Conservation (phyloP, 2,329 filamentous ascomycete genomes). For the Leptographium wingfieldii region DNA sequence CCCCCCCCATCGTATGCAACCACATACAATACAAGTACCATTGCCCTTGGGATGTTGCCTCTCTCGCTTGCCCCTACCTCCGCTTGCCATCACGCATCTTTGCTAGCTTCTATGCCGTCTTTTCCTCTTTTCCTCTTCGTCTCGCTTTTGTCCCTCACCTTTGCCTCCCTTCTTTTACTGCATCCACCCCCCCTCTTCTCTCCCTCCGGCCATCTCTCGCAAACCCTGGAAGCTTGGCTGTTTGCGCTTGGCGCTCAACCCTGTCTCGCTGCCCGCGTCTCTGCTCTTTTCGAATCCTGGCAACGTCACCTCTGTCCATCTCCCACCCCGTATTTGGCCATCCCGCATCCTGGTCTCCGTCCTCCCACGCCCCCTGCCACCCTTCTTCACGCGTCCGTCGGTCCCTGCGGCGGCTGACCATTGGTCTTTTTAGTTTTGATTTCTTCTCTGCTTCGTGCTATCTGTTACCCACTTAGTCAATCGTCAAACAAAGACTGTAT, state of each 20-base stretch:
- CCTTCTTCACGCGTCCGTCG: not conserved
- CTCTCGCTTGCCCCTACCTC: not conserved
- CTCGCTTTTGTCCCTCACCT: not conserved
- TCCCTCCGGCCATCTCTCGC: too few relatives aligned
- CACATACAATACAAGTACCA: not conserved
- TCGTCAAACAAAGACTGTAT: not conserved
- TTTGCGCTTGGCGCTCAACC: not conserved
- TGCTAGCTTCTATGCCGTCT: not conserved
- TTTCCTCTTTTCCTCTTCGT: not conserved
- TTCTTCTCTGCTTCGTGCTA: not conserved
- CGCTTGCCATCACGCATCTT: not conserved
- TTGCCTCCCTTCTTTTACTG: slow-evolving; percentile 12
- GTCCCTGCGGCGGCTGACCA: not conserved
- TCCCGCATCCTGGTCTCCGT: not conserved
- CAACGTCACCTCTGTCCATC: not conserved
- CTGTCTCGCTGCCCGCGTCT: not conserved
- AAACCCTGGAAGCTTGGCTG: not conserved
- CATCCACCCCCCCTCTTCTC: slow-evolving; percentile 7
- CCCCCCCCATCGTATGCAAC: not conserved
- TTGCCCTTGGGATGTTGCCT: not conserved
- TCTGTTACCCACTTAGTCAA: not conserved
- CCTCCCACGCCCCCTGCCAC: not conserved
- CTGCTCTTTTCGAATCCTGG: not conserved
- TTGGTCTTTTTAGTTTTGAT: not conserved
- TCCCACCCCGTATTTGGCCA: not conserved